These are phyloP conservation scores for Ambispora gerdemannii DNA, from an alignment of 192 early-diverging fungal species.

Conservation along the genomic window DNA sequence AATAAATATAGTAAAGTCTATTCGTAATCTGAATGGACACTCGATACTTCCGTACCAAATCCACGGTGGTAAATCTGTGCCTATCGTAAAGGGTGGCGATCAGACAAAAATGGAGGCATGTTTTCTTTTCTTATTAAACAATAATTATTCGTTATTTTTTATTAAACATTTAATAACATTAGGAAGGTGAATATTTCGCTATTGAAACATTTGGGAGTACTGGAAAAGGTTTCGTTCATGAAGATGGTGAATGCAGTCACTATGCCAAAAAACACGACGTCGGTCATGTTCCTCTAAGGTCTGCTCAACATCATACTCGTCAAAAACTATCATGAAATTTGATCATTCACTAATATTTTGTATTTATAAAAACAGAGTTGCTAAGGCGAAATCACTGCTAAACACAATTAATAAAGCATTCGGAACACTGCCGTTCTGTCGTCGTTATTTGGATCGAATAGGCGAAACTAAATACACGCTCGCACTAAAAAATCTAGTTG, in stretches of 20 bases:
- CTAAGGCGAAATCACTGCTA: conserved; percentile 72
- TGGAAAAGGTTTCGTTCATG: conserved; percentile 83
- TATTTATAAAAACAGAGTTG: conserved; percentile 44
- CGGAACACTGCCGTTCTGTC: conserved; percentile 93
- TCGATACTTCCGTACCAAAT: conserved; percentile 90
- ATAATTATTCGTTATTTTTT: too few species aligned
- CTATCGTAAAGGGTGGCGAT: conserved; percentile 86
- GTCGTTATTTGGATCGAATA: conserved; percentile 90
- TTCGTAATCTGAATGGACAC: conserved; percentile 96
- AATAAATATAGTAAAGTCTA: conserved; percentile 68
- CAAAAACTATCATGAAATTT: background rate
- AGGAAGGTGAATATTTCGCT: conserved; percentile 88
- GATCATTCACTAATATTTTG: conserved; percentile 1
- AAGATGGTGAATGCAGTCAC: conserved; percentile 90
- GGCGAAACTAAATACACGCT: conserved; percentile 89
- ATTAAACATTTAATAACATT: too few species aligned
- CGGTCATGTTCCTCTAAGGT: conserved; percentile 65
- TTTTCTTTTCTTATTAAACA: too few species aligned
- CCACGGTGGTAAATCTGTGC: conserved; percentile 92
- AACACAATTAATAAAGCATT: conserved; percentile 84
- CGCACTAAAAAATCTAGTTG: conserved; percentile 82
- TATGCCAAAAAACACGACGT: conserved; percentile 70
- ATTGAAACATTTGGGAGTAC: conserved; percentile 99
- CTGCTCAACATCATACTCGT: conserved; percentile 26
- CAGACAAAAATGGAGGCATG: conserved; percentile 84